A percentile compares a stretch with the other conserved stretches of the same genome.
These are phyloP conservation scores for Bipolaris gigantea DNA, from an alignment of 2,329 filamentous ascomycete species.

Conservation along the genomic window DNA sequence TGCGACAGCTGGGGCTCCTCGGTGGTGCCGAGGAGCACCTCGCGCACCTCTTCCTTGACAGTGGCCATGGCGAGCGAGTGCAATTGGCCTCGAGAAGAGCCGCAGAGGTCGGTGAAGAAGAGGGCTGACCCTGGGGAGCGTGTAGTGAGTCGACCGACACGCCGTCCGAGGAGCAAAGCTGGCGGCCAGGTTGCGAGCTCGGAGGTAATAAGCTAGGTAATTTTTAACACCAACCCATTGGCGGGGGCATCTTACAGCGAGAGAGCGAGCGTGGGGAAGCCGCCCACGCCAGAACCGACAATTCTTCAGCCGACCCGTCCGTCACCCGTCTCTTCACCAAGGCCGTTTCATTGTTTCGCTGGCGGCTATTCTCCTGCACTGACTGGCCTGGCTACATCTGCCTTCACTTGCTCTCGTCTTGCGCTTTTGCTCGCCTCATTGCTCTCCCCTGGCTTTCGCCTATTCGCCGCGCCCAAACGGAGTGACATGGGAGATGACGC, in stretches of 20 bases:
- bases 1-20: slow-evolving; percentile 66
- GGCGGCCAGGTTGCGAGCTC: slow-evolving; percentile 30
- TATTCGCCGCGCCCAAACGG: no score
- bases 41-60: slow-evolving; percentile 70
- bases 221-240: slow-evolving; percentile 27
- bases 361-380: not conserved
- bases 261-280: slow-evolving; percentile 38
- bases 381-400: not conserved
- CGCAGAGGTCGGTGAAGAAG: slow-evolving; percentile 16
- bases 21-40: slow-evolving; percentile 66
- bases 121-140: slow-evolving; percentile 16
- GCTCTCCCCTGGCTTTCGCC: not conserved
- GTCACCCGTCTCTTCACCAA: not conserved
- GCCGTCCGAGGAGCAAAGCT: slow-evolving; percentile 23
- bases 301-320: not conserved
- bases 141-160: slow-evolving; percentile 28
- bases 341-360: not conserved
- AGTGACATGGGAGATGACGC: not conserved
- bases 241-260: slow-evolving; percentile 16
- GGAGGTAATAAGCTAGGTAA: slow-evolving; percentile 24
- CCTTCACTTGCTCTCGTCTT: not conserved
- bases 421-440: slow-evolving; percentile 17
- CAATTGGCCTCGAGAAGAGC: slow-evolving; percentile 33
- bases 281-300: slow-evolving; percentile 13
- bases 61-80: slow-evolving; percentile 42